Percentiles rank a stretch among this genome's conserved stretches.
phyloP scores from a whole-genome alignment of 2,329 filamentous ascomycete genomes.

The Sordariomycetes sp. region DNA sequence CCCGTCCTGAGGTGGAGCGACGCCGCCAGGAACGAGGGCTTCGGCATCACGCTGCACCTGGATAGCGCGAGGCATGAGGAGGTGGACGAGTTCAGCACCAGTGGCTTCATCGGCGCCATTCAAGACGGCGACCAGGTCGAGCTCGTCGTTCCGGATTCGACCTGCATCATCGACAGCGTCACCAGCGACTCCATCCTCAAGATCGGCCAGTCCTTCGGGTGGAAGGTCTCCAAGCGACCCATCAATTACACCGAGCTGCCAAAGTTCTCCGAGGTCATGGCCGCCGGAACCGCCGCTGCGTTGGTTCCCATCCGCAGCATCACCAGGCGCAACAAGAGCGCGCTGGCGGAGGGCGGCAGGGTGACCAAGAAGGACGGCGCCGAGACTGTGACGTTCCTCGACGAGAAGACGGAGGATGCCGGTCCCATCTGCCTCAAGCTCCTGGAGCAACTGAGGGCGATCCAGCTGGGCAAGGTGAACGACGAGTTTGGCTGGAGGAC shows the following conservation, averaged over 20 bases:
- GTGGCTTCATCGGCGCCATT: constrained; percentile 78
- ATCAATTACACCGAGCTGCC: constrained; percentile 54
- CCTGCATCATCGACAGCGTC: constrained; percentile 78
- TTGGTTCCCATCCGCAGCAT: constrained; percentile 90
- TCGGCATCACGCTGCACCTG: constrained; percentile 88
- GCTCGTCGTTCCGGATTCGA: constrained; percentile 75
- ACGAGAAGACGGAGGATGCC: constrained; percentile 52
- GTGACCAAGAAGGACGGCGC: constrained; percentile 10
- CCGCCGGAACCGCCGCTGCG: constrained; percentile 83
- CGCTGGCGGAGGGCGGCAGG: too few relatives aligned
- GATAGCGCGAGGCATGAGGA: constrained; percentile 78
- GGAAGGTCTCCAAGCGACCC: constrained; percentile 69
- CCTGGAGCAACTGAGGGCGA: constrained; percentile 68
- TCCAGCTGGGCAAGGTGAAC: constrained; percentile 72
- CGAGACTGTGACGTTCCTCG: constrained; percentile 48
- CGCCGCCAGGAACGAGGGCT: constrained; percentile 67
- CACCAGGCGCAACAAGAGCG: constrained; percentile 56
- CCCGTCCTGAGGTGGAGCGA: constrained; percentile 85
- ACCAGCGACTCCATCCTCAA: constrained; percentile 71
- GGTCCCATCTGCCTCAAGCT: constrained; percentile 67
- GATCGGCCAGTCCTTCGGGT: constrained; percentile 71
- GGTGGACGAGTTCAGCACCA: constrained; percentile 93
- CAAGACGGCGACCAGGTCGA: constrained; percentile 52
- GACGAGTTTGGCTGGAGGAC: constrained; percentile 70
- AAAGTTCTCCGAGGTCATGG: constrained; percentile 65